Base-by-base conservation (phyloP, 1,284 basidiomycete genomes). In the Cutaneotrichosporon cyanovorans region DNA sequence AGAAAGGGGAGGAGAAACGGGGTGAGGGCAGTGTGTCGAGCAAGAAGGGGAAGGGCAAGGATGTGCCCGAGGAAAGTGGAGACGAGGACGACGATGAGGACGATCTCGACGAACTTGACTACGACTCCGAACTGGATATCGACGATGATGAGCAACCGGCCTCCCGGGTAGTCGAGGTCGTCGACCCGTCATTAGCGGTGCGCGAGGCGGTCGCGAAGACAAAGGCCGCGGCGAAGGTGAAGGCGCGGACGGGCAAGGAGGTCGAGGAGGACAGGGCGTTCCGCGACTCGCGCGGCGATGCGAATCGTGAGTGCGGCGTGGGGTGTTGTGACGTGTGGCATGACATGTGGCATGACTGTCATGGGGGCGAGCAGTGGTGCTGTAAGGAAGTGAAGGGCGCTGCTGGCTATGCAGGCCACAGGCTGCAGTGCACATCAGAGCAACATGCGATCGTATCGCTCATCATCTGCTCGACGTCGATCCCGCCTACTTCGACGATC, bases 231-330 rank as follows among this genome's bases (percentile, higher is more conserved):
- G 40, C 33, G 20, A 57, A 47, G 40, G 51, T 42, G 38, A 55
- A 39, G 39, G 50, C 55, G 46, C 50, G 53, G 40, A 50, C 52
- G 34, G 31, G 48, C 40, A 59, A 59, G 44, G 65, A 61, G 45
- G 52, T 62, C 7, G 68, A 70, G 40, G 71, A 76, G 46, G 74
- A 80, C 46, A 75, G 77, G 42, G 75, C 61, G 40, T 89, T 89
- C 73, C 78, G 75, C 44, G 84, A 90, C 69, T 87, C 85, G 6
- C 77, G 86, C 62, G 87, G 87, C 42, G 76, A 77, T 15, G 79
- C 77, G 18, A 76, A 81, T 55, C 78, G 87, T 89, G 64, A 61
- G 85, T 79, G 11, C 25, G 11, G 16, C 35, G 14, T 20, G 20
- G 9, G 11, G 15, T 22, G 25, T 7, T 28, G 25, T 28, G 25